Percentiles rank a stretch among this genome's conserved stretches.
Conservation (phyloP, 1,284 basidiomycete species). For the Cryptococcus hybrid region DNA sequence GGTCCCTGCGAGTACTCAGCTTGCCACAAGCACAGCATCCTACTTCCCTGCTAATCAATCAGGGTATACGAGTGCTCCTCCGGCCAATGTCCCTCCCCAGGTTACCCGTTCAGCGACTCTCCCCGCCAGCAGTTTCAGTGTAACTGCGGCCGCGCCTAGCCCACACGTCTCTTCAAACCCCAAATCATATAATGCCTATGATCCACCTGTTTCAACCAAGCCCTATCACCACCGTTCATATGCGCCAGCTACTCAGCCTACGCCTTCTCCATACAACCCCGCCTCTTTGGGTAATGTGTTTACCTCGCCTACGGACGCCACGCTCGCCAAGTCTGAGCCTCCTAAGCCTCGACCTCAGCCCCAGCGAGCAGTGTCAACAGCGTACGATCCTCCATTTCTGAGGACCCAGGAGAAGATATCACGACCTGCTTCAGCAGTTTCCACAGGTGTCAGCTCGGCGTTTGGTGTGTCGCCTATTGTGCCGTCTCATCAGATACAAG, state of each 20-base stretch:
- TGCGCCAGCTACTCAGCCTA: no score
- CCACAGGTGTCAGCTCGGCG: constrained; percentile 7
- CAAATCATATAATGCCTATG: background rate
- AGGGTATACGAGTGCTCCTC: constrained; percentile 2
- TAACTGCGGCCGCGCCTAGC: background rate
- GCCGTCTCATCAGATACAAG: background rate
- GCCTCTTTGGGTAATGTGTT: no score
- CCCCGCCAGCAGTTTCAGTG: background rate
- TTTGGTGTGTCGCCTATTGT: constrained; percentile 13
- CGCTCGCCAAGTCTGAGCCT: constrained; percentile 17
- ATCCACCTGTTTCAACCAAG: background rate
- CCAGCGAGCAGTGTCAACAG: constrained; percentile 39
- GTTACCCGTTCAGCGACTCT: background rate
- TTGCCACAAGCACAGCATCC: constrained; percentile 6
- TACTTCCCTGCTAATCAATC: constrained; percentile 7
- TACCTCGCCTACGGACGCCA: background rate
- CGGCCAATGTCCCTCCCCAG: constrained; percentile 6
- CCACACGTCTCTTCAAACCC: no score
- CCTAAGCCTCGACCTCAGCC: constrained; percentile 10
- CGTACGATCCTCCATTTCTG: constrained; percentile 47
- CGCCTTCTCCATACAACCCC: no score
- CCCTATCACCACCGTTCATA: background rate
- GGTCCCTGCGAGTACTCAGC: constrained; percentile 16
- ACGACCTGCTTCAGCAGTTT: constrained; percentile 19
- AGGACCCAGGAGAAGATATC: constrained; percentile 37